A percentile compares a stretch with the other conserved stretches of the same genome.
Evolutionary conservation across 208 protist genomes (phyloP).

Genomic region (Trichomonas tenax): DNA sequence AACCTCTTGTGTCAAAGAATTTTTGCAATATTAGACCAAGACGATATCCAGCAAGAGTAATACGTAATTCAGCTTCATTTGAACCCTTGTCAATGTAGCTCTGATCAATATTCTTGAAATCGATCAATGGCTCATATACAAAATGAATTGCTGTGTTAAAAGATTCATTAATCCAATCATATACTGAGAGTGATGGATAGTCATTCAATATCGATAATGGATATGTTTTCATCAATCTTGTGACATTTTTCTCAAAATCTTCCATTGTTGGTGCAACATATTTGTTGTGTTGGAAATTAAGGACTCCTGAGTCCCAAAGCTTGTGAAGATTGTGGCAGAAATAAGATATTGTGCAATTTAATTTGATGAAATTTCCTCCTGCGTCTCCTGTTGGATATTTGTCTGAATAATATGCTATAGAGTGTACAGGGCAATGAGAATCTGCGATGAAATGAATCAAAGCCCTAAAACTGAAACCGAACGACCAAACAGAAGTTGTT

Average conservation of each 20-base stretch:
- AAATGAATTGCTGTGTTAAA: neutral
- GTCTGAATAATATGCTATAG: neutral
- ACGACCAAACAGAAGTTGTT: neutral
- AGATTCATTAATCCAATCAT: neutral
- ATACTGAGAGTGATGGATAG: neutral
- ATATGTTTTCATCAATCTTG: neutral
- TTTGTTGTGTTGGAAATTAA: neutral
- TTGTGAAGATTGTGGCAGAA: neutral
- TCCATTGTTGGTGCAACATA: neutral
- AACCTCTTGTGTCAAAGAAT: neutral
- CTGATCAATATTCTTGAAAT: neutral
- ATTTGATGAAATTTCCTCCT: neutral
- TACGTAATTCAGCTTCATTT: neutral
- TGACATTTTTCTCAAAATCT: neutral
- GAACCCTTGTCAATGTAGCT: neutral
- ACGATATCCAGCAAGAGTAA: neutral
- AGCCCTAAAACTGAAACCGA: neutral
- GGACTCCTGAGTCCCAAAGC: neutral
- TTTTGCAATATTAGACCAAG: neutral
- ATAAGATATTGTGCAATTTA: neutral
- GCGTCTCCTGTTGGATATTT: neutral
- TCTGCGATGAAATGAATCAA: neutral
- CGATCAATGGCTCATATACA: neutral
- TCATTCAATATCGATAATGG: neutral
- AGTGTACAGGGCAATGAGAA: neutral